A percentile compares a stretch with the other conserved stretches of the same genome.
Conservation (phyloP, 768 basidiomycete species). For the Hericium erinaceus region DNA sequence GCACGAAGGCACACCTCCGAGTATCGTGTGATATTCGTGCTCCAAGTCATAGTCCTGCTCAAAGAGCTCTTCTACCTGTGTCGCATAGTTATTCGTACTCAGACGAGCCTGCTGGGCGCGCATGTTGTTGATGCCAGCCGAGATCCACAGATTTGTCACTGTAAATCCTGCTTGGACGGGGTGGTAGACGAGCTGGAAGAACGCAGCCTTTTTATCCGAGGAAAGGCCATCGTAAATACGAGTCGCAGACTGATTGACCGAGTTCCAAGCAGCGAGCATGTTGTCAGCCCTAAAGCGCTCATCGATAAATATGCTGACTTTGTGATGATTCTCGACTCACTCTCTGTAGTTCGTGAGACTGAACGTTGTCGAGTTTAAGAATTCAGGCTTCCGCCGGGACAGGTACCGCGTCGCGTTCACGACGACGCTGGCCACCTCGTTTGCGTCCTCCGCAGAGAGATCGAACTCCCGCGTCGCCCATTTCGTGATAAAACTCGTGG, state of each 20-base stretch:
- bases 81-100: conserved; percentile 49
- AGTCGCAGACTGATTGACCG: conserved; percentile 38
- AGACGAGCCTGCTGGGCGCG: conserved; percentile 54
- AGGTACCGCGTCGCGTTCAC: conserved; percentile 48
- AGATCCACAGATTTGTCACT: conserved; percentile 19
- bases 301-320: neutral
- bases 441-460: conserved; percentile 29
- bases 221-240: conserved; percentile 45
- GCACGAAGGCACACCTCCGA: conserved; percentile 32
- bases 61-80: conserved; percentile 46
- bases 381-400: conserved; percentile 55
- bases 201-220: conserved; percentile 40
- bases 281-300: conserved; percentile 40
- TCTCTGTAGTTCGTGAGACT: conserved; percentile 61
- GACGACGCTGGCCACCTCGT: conserved; percentile 40
- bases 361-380: conserved; percentile 51
- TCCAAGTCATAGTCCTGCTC: conserved; percentile 55
- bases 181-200: conserved; percentile 63
- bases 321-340: conserved; percentile 26
- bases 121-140: conserved; percentile 51
- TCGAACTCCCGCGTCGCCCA: conserved; percentile 66
- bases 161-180: conserved; percentile 37
- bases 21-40: conserved; percentile 46
- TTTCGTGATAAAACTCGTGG: conserved; percentile 38
- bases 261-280: conserved; percentile 41